A percentile compares a stretch with the other conserved stretches of the same genome.
Evolutionary conservation across 148 eudicot genomes (phyloP).

Genomic region (Drosera capensis): DNA sequence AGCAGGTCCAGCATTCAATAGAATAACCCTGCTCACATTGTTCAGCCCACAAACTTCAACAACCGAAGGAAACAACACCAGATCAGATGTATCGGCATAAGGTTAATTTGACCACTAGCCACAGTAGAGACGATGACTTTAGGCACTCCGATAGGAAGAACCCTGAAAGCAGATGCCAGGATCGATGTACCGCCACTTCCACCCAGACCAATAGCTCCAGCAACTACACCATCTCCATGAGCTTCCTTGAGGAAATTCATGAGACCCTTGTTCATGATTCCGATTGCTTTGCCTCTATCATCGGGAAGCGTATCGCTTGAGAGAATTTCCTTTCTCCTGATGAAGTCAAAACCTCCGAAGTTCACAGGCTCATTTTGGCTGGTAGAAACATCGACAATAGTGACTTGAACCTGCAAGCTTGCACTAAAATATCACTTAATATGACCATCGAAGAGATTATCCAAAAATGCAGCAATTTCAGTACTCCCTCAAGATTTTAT

Average conservation of each 20-base stretch:
- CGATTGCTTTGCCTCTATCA: conserved; percentile 67
- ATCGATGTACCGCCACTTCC: conserved; percentile 96
- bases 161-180: conserved; percentile 61
- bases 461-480: too few relatives aligned
- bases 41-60: conserved; percentile 98
- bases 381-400: conserved; percentile 76
- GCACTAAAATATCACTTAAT: not conserved
- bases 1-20: conserved; percentile 92
- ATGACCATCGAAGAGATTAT: not conserved
- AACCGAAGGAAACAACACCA: conserved; percentile 80
- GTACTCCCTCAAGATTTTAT: too few relatives aligned
- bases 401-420: conserved; percentile 48
- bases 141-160: conserved; percentile 73
- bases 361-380: conserved; percentile 34
- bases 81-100: conserved; percentile 82
- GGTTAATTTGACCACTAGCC: conserved; percentile 91
- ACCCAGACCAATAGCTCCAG: conserved; percentile 85
- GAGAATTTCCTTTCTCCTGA: conserved; percentile 60
- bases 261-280: conserved; percentile 58
- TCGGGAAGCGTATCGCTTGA: conserved; percentile 59
- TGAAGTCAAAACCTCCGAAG: conserved; percentile 38
- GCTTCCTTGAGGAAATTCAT: conserved; percentile 40
- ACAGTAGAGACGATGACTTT: conserved; percentile 81
- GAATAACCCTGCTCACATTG: conserved; percentile 44
- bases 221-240: conserved; percentile 29